Evolutionary conservation across 179 eudicot genomes (phyloP).

Genomic region (Silene coronaria): DNA sequence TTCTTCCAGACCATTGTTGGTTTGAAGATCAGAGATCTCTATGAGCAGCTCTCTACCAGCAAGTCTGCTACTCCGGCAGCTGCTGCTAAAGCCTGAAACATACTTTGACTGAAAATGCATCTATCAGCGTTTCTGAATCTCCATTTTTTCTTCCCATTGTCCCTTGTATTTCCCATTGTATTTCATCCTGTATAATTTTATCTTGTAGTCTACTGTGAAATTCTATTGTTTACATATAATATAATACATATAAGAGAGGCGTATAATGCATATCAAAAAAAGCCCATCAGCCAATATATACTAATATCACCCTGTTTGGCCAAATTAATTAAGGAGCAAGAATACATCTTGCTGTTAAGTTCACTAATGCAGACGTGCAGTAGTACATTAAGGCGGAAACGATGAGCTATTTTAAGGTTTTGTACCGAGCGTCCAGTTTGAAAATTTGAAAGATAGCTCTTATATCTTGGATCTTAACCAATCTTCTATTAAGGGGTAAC

Average conservation of each 20-base stretch:
- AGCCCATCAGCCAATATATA: neutral
- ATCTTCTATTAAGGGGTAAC: too few species aligned
- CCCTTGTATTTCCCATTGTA: slow-evolving; percentile 26
- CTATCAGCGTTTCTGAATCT: slow-evolving; percentile 7
- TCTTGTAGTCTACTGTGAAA: slow-evolving; percentile 26
- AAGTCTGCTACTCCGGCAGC: slow-evolving; percentile 46
- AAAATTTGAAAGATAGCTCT: neutral
- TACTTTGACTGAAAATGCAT: neutral
- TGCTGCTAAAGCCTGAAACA: slow-evolving; percentile 57
- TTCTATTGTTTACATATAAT: slow-evolving; percentile 27
- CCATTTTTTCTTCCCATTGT: slow-evolving; percentile 9
- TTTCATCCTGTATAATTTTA: slow-evolving; percentile 20
- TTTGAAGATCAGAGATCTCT: slow-evolving; percentile 88
- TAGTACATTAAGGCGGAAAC: neutral
- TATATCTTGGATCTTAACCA: neutral
- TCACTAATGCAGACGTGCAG: neutral
- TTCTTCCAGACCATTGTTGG: slow-evolving; percentile 93
- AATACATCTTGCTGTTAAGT: neutral
- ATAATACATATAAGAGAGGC: slow-evolving; percentile 14
- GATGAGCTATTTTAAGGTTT: neutral
- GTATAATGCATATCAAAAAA: slow-evolving; percentile 25
- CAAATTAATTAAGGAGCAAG: neutral
- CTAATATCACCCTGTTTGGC: neutral
- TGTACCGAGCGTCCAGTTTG: neutral
- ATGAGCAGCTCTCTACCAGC: slow-evolving; percentile 67